phyloP scores from a whole-genome alignment of 75 land plant genomes.

The Cunninghamia lanceolata region DNA sequence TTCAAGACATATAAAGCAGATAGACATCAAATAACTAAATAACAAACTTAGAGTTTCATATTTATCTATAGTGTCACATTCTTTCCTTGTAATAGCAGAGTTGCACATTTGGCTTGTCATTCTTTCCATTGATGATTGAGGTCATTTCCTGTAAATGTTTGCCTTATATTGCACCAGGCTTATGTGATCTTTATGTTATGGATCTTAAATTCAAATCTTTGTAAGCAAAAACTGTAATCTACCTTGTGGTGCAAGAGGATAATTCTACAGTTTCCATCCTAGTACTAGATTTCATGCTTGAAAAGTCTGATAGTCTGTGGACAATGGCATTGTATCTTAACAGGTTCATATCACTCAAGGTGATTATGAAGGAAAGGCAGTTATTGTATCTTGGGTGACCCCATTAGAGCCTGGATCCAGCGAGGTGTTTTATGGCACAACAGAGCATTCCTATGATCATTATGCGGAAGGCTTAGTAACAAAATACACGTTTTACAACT shows the following conservation, averaged over 20 bases:
- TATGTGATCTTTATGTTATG: not conserved
- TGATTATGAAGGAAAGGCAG: slow-evolving; percentile 79
- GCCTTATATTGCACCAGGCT: not conserved
- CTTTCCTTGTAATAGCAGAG: not conserved
- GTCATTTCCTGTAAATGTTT: not conserved
- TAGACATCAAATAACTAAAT: not conserved
- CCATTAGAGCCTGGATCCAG: slow-evolving; percentile 43
- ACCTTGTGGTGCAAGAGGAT: not conserved
- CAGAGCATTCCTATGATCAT: slow-evolving; percentile 27
- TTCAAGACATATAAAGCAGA: not conserved
- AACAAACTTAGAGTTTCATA: not conserved
- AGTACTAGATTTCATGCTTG: not conserved
- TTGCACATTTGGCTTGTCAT: not conserved
- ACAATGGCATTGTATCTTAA: not conserved
- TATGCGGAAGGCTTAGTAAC: slow-evolving; percentile 29
- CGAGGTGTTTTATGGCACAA: slow-evolving; percentile 61
- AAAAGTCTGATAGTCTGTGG: not conserved
- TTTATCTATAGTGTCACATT: not conserved
- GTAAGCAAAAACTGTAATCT: not conserved
- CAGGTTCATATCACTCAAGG: slow-evolving; percentile 96
- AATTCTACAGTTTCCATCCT: not conserved
- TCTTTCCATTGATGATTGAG: not conserved
- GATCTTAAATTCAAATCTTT: not conserved
- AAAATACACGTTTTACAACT: slow-evolving; percentile 52
- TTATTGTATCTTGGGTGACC: slow-evolving; percentile 88